Evolutionary conservation across 352 stramenopile species (phyloP), one percentile per base, ranked within the genome.

Genomic region (Phytophthora ramorum): DNA sequence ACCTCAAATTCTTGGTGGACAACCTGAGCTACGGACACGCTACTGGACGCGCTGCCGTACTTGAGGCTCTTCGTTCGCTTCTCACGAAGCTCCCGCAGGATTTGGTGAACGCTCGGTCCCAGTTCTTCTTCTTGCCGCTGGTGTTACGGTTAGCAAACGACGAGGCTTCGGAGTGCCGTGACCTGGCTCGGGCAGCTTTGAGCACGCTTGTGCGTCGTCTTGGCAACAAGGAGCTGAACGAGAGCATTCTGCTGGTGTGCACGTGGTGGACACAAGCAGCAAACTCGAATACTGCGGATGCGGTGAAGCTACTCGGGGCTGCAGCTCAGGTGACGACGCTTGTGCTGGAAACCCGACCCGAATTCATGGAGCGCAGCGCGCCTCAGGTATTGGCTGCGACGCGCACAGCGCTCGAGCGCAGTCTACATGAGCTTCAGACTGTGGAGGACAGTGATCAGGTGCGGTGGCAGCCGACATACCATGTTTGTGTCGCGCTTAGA

Each of bases 1-100:
- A 99, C 61, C 69, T 99, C 47, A 96, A 96, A 66, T 98, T 99
- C 64, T 69, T 99, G 48, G 65, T 99, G 10, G 89, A 98, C 34
- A 99, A 99, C 71, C 79, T 98, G 14, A 96, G 91, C 60, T 99
- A 98, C 70, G 90, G 96, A 64, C 97, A 98, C 73, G 90, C 98
- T 63, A 97, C 96, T 52, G 97, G 97, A 8, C 89, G 96, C 41
- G 69, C 93, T 47, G 93, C 95, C 5, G 96, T 97, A 52, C 88
- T 99, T 34, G 79, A 97, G 17, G 83, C 97, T 17, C 63, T 99
- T 14, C 76, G 71, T n/a, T 81, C 83, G 9, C 63, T 99, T 19
- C 76, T 99, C 47, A 89, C 92, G 61, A 97, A 98, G 69, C 81
- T 99, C 2, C 96, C 96, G 17, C 64, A 92, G 12, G 86, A 95